Evolutionary conservation across 1,284 basidiomycete genomes (phyloP).

Genomic region (Fistulina hepatica): DNA sequence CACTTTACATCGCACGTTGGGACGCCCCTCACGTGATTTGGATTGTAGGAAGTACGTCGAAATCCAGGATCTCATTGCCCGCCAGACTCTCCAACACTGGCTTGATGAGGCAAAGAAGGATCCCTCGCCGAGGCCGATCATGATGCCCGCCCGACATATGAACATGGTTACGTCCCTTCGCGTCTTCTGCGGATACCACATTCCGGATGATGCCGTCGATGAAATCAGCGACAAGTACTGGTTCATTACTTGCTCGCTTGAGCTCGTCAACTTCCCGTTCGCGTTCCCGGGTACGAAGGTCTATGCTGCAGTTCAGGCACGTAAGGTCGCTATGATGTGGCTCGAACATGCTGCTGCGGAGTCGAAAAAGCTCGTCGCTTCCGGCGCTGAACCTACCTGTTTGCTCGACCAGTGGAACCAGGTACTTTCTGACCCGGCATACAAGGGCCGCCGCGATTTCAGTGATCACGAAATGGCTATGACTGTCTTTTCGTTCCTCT

Average conservation of each 20-base stretch:
- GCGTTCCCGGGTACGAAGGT: slow-evolving; percentile 95
- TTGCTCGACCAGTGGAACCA: slow-evolving; percentile 90
- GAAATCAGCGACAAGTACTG: slow-evolving; percentile 95
- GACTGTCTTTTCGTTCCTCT: slow-evolving; percentile 94
- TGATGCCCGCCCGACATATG: slow-evolving; percentile 84
- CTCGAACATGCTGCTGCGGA: slow-evolving; percentile 71
- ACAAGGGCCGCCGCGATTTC: slow-evolving; percentile 81
- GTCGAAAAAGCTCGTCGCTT: slow-evolving; percentile 79
- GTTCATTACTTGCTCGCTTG: slow-evolving; percentile 89
- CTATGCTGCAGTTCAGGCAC: slow-evolving; percentile 88
- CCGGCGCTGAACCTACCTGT: slow-evolving; percentile 76
- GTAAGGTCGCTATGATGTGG: slow-evolving; percentile 83
- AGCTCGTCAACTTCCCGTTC: slow-evolving; percentile 98
- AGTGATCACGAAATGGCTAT: slow-evolving; percentile 93
- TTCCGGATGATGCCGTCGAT: slow-evolving; percentile 65
- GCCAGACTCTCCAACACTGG: slow-evolving; percentile 70
- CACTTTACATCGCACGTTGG: background rate
- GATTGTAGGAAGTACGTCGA: slow-evolving; percentile 67
- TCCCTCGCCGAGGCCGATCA: slow-evolving; percentile 56
- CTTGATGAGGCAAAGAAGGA: slow-evolving; percentile 42
- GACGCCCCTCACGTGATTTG: slow-evolving; percentile 11
- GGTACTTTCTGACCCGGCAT: slow-evolving; percentile 57
- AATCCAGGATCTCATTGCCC: slow-evolving; percentile 82
- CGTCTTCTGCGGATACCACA: slow-evolving; percentile 90
- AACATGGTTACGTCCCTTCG: slow-evolving; percentile 98